Evolutionary conservation across 2,329 filamentous ascomycete genomes (phyloP).

Genomic region (Aspergillus sp.): DNA sequence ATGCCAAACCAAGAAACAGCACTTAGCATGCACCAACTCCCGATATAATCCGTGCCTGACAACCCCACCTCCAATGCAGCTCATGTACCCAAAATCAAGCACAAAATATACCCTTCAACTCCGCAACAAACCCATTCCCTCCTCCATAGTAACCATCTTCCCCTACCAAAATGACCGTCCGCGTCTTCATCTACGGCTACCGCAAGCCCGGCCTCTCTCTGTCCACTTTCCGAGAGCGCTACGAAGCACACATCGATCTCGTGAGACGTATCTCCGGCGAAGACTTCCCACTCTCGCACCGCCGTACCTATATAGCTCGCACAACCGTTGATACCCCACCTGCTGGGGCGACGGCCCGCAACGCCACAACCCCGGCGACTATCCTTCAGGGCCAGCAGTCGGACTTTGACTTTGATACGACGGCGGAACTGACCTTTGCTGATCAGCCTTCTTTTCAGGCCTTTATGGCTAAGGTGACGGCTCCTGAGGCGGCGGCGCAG

Average conservation of each 20-base stretch:
- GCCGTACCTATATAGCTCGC: constrained; percentile 24
- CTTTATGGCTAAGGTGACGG: constrained; percentile 19
- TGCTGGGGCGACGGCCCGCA: constrained; percentile 16
- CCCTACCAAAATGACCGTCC: background rate
- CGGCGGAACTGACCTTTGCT: constrained; percentile 23
- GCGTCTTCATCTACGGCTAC: constrained; percentile 10
- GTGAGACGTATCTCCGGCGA: constrained; percentile 22
- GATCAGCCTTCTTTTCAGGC: constrained; percentile 21
- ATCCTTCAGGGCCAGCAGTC: constrained; percentile 22
- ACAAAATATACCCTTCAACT: background rate
- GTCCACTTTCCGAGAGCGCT: constrained; percentile 24
- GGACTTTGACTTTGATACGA: constrained; percentile 25
- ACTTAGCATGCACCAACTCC: too few species aligned
- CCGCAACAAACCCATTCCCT: background rate
- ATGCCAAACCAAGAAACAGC: too few species aligned
- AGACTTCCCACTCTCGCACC: constrained; percentile 24
- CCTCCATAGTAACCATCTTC: background rate
- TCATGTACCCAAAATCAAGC: too few species aligned
- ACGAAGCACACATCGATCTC: constrained; percentile 25
- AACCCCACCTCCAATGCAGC: too few species aligned
- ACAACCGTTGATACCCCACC: constrained; percentile 9
- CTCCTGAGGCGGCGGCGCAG: constrained; percentile 19
- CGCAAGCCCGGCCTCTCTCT: constrained; percentile 25
- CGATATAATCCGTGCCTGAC: too few species aligned
- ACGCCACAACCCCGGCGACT: constrained; percentile 21